Conservation (phyloP, 305 asterid species). For the Fraxinus platypoda region DNA sequence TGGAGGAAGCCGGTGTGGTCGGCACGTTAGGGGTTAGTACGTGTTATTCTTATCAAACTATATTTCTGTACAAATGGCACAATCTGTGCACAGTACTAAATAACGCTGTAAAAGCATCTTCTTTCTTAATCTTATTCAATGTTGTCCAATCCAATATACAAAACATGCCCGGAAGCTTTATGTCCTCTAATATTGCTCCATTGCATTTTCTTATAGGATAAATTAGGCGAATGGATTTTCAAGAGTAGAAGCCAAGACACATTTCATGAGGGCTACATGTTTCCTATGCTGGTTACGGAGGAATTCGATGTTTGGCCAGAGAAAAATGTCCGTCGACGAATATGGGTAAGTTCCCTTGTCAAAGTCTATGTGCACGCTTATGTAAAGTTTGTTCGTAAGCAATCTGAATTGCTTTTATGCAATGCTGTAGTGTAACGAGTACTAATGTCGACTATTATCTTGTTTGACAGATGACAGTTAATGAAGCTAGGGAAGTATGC, state of each 20-base stretch:
- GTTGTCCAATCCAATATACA: neutral
- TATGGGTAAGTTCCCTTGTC: constrained; percentile 62
- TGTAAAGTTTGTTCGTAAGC: neutral
- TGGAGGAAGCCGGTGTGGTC: constrained; percentile 88
- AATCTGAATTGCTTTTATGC: neutral
- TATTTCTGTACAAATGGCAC: neutral
- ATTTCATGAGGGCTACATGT: constrained; percentile 81
- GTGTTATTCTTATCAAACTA: neutral
- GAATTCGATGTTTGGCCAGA: constrained; percentile 91
- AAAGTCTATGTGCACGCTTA: neutral
- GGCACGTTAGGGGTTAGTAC: constrained; percentile 64
- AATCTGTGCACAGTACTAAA: neutral
- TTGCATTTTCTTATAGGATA: constrained; percentile 41
- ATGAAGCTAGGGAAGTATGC: constrained; percentile 71
- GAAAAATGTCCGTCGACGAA: constrained; percentile 56
- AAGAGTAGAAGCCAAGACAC: constrained; percentile 92
- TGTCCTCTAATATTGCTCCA: constrained; percentile 9
- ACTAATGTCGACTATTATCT: constrained; percentile 22
- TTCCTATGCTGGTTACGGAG: constrained; percentile 70
- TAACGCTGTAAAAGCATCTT: neutral
- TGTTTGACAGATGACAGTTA: constrained; percentile 53
- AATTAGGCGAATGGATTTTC: constrained; percentile 82
- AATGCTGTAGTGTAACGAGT: constrained; percentile 1
- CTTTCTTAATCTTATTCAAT: neutral
- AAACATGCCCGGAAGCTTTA: neutral